Base-by-base conservation (phyloP, 2,329 filamentous ascomycete species). In the Xylariaceae sp. region DNA sequence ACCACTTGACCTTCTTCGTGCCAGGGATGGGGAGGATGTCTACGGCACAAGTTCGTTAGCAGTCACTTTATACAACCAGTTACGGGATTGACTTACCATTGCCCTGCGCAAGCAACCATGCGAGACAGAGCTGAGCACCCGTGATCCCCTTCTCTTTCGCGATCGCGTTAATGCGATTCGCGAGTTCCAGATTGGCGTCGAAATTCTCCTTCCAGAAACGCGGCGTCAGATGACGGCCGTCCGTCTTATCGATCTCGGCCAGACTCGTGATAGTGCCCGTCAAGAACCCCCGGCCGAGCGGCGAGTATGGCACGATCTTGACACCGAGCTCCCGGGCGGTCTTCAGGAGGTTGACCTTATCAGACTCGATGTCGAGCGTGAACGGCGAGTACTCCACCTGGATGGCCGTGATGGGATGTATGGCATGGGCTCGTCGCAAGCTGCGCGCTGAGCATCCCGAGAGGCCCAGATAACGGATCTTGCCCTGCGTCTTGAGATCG, bases 281-380 rank as follows among this genome's bases (percentile, higher is more conserved):
- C 10, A 85, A 67, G 63, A 84, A 74, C 1, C 82, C 82, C 2
- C 82, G 77, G 6, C 81, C 82, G 5, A 85, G 76, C 1, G 83
- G 83, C 18, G 77, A 79, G 71, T 83, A 84, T 1, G 80, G 78
- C 1, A 86, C 76, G 13, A 82, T 72, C 2, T 78, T 75, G 5
- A 83, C 73, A 1, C 82, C 82, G 1, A 86, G 75, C 65, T 84
- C 80, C 34, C 80, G 74, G 11, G 76, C 78, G 0, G 82, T 80
- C 48, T 76, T 72, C 9, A 85, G 70, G 39, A 85, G 68, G 15
- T 74, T 73, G 6, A 77, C 78, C 6, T 76, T 71, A 2, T 68
- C 72, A 13, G 78, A 78, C 69, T 88, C 84, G 62, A 88, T 83
- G 60, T 83, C 77, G 44, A 88, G 75, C 1, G 77, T 71, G 66